Evolutionary conservation across 139 green algal species (phyloP).

Genomic region (Micractinium conductrix): DNA sequence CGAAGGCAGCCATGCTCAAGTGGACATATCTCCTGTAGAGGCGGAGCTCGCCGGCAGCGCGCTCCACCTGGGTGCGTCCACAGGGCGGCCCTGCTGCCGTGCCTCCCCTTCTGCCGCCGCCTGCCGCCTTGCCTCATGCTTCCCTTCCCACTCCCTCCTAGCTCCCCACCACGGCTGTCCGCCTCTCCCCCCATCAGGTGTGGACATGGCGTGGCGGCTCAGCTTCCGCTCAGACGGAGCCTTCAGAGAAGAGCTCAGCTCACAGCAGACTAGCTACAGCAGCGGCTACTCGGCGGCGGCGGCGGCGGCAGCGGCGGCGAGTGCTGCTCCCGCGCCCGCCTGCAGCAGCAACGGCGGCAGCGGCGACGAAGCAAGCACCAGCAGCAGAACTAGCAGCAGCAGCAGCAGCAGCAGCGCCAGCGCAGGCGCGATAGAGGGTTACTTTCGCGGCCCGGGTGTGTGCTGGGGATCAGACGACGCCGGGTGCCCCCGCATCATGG

Average conservation of each 20-base stretch:
- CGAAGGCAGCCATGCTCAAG: too few species aligned
- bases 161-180: too few species aligned
- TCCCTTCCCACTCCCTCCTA: too few species aligned
- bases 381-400: not conserved
- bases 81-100: too few species aligned
- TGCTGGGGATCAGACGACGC: conserved; percentile 21
- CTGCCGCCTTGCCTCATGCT: too few species aligned
- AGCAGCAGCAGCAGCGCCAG: not conserved
- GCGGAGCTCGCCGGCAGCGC: not conserved
- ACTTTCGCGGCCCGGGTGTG: not conserved
- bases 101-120: too few species aligned
- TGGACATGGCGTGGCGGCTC: conserved; percentile 19
- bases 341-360: not conserved
- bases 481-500: conserved; percentile 22
- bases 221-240: conserved; percentile 3
- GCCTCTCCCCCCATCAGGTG: too few species aligned
- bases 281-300: conserved; percentile 15
- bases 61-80: not conserved
- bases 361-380: not conserved
- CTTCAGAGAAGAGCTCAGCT: not conserved
- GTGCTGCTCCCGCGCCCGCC: too few species aligned
- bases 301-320: too few species aligned
- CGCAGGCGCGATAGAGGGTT: not conserved
- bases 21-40: not conserved
- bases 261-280: not conserved